A percentile compares a stretch with the other conserved stretches of the same genome.
These are phyloP conservation scores for Kwoniella dendrophila DNA, from an alignment of 768 basidiomycete species.

Conservation along the genomic window DNA sequence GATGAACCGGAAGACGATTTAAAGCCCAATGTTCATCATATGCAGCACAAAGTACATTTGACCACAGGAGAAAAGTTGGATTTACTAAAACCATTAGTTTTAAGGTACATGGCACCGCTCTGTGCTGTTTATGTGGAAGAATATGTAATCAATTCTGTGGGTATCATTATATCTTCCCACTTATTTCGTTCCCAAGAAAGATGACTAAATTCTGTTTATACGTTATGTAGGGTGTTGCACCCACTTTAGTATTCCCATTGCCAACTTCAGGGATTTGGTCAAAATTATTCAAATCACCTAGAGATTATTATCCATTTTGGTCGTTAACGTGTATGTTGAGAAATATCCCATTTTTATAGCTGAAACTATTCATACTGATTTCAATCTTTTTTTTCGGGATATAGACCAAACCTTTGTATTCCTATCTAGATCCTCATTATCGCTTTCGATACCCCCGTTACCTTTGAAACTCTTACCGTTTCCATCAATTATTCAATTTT, in stretches of 20 bases:
- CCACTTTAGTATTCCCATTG: constrained; percentile 84
- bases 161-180: constrained; percentile 41
- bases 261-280: constrained; percentile 70
- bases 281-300: constrained; percentile 75
- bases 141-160: constrained; percentile 59
- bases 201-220: not conserved
- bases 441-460: constrained; percentile 77
- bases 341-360: not conserved
- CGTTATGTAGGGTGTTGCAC: constrained; percentile 71
- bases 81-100: constrained; percentile 75
- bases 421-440: constrained; percentile 86
- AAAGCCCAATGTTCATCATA: not conserved
- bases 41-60: constrained; percentile 47
- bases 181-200: not conserved
- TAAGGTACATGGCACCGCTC: constrained; percentile 88
- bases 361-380: not conserved
- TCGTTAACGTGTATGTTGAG: constrained; percentile 39
- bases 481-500: constrained; percentile 73
- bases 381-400: not conserved
- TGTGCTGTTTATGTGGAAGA: constrained; percentile 66
- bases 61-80: constrained; percentile 74
- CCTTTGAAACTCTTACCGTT: constrained; percentile 69
- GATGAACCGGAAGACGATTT: not conserved
- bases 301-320: constrained; percentile 96
- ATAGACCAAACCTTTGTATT: constrained; percentile 74